These are phyloP conservation scores for Elsinoe batatas DNA, from an alignment of 2,329 filamentous ascomycete species.

Conservation along the genomic window DNA sequence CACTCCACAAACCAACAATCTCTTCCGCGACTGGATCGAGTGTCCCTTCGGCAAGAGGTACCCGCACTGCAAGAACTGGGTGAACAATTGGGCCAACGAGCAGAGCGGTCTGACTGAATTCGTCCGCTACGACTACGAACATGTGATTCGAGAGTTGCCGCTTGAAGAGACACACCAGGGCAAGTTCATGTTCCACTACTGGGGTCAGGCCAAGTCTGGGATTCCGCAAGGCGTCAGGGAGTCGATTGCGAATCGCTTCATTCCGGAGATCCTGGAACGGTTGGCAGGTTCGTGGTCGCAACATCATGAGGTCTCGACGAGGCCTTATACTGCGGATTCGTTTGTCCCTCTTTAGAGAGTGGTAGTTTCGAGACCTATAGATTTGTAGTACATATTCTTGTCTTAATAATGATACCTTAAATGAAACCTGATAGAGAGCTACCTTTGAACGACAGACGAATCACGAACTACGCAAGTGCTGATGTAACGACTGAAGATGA, in stretches of 20 bases:
- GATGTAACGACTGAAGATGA: too few species aligned
- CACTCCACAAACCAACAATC: constrained; percentile 23
- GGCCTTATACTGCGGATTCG: not conserved
- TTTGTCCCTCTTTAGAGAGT: too few species aligned
- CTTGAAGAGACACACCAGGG: not conserved
- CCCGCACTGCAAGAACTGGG: constrained; percentile 24
- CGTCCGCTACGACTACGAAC: constrained; percentile 25
- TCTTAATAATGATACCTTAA: too few species aligned
- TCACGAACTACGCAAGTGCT: too few species aligned
- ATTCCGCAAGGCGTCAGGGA: not conserved
- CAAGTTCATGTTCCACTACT: not conserved
- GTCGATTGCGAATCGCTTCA: not conserved
- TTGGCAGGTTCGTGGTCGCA: not conserved
- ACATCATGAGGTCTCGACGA: not conserved
- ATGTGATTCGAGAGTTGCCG: not conserved
- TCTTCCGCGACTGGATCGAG: constrained; percentile 25
- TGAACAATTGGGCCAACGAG: constrained; percentile 24
- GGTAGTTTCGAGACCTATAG: too few species aligned
- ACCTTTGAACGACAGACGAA: too few species aligned
- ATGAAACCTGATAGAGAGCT: too few species aligned
- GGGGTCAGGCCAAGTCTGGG: not conserved
- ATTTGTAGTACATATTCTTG: too few species aligned
- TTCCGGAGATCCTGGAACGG: not conserved
- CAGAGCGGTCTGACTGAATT: constrained; percentile 27
- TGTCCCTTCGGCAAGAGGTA: constrained; percentile 23